phyloP scores from a whole-genome alignment of 352 stramenopile genomes.

The Globisporangium spinosum region DNA sequence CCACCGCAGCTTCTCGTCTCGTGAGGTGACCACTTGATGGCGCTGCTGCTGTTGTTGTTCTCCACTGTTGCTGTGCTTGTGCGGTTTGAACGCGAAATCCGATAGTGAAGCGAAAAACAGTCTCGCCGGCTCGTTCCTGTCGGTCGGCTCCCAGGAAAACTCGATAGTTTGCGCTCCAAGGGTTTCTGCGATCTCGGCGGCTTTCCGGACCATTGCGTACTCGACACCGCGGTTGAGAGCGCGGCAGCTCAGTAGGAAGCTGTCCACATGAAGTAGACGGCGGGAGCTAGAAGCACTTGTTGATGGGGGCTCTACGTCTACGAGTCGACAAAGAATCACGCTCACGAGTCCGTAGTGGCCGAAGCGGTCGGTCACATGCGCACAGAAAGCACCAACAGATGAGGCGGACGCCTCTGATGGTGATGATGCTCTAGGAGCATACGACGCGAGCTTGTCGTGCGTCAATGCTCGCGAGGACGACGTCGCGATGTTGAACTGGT shows the following conservation, averaged over 20 bases:
- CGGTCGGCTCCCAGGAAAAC: slow-evolving; percentile 59
- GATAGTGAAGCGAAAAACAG: slow-evolving; percentile 47
- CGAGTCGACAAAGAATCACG: slow-evolving; percentile 32
- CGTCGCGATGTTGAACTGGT: slow-evolving; percentile 68
- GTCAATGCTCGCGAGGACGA: slow-evolving; percentile 45
- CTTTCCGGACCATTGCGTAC: slow-evolving; percentile 55
- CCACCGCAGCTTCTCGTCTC: slow-evolving; percentile 6
- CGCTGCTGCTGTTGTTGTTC: not conserved
- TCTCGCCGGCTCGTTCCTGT: slow-evolving; percentile 56
- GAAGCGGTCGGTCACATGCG: slow-evolving; percentile 67
- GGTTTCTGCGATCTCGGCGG: slow-evolving; percentile 32
- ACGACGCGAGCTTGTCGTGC: slow-evolving; percentile 24
- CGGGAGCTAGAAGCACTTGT: not conserved
- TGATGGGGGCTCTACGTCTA: not conserved
- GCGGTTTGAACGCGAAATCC: slow-evolving; percentile 1
- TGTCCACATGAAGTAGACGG: slow-evolving; percentile 34
- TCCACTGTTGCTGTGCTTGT: not conserved
- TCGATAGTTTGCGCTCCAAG: slow-evolving; percentile 19
- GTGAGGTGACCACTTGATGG: not conserved
- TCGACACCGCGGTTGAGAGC: slow-evolving; percentile 67
- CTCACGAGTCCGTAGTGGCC: slow-evolving; percentile 74
- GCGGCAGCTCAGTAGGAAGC: slow-evolving; percentile 71
- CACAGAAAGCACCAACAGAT: slow-evolving; percentile 30
- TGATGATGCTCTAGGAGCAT: slow-evolving; percentile 16
- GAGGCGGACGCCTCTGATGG: not conserved